Evolutionary conservation across 768 basidiomycete genomes (phyloP).

Genomic region (Boletales sp.): DNA sequence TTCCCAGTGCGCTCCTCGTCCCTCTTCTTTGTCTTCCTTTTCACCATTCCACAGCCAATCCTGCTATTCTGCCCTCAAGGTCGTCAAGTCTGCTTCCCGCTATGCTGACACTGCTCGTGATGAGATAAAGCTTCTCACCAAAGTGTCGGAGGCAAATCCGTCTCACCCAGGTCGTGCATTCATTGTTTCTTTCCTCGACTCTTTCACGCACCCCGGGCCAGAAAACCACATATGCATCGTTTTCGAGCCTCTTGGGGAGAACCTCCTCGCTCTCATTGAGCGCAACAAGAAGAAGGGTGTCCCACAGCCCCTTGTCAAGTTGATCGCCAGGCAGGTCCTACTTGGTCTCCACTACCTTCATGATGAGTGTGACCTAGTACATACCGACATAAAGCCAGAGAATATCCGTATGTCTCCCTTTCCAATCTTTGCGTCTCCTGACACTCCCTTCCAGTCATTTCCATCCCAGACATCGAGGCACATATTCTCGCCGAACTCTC

Average conservation of each 20-base stretch:
- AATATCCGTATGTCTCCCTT: constrained; percentile 74
- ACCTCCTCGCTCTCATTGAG: constrained; percentile 68
- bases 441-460: constrained; percentile 53
- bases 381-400: constrained; percentile 94
- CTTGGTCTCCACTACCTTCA: constrained; percentile 90
- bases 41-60: constrained; percentile 45
- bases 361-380: constrained; percentile 87
- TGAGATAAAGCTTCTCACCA: constrained; percentile 88
- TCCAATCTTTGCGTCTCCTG: constrained; percentile 13
- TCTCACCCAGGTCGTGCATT: constrained; percentile 74
- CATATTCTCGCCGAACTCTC: constrained; percentile 71
- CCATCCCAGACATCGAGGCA: constrained; percentile 75
- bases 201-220: constrained; percentile 73
- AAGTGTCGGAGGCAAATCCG: constrained; percentile 68
- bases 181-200: constrained; percentile 88
- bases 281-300: constrained; percentile 83
- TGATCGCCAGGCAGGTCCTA: constrained; percentile 82
- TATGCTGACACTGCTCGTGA: constrained; percentile 97
- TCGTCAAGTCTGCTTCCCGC: constrained; percentile 91
- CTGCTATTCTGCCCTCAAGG: constrained; percentile 86
- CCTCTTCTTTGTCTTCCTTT: constrained; percentile 6
- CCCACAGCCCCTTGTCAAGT: constrained; percentile 75
- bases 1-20: constrained; percentile 49
- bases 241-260: constrained; percentile 83
- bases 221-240: constrained; percentile 89